phyloP scores from a whole-genome alignment of 2,329 filamentous ascomycete species.

The Geoglossum cookeanum region DNA sequence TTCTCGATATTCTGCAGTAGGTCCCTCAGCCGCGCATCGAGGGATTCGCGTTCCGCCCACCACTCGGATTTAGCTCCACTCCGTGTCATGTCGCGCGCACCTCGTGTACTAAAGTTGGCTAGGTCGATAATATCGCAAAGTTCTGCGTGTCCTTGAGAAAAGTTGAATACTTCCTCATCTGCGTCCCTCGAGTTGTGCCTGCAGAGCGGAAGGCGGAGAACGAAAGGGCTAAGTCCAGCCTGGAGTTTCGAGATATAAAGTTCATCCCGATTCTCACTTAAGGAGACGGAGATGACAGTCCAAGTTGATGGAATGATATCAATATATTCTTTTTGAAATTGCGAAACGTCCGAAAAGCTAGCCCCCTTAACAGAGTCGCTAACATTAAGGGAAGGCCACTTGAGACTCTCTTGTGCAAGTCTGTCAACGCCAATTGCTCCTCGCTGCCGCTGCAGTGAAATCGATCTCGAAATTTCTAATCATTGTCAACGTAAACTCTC shows the following conservation, averaged over 20 bases:
- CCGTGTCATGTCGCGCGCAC: conserved; percentile 46
- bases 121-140: conserved; percentile 63
- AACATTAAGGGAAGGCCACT: conserved; percentile 18
- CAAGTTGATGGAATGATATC: conserved; percentile 69
- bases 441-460: conserved; percentile 16
- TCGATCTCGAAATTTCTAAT: conserved; percentile 1
- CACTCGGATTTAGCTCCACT: conserved; percentile 64
- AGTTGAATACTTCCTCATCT: conserved; percentile 67
- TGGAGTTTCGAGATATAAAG: conserved; percentile 78
- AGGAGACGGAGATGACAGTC: conserved; percentile 68
- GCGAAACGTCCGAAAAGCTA: conserved; percentile 27
- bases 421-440: conserved; percentile 26
- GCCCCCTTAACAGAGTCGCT: conserved; percentile 15
- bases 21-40: conserved; percentile 60
- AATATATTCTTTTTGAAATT: conserved; percentile 63
- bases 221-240: conserved; percentile 56
- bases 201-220: conserved; percentile 69
- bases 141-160: conserved; percentile 59
- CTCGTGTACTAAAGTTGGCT: conserved; percentile 71
- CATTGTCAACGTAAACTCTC: not conserved
- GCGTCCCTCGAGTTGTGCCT: conserved; percentile 64
- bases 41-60: conserved; percentile 70
- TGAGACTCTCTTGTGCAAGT: conserved; percentile 18
- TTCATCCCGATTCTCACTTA: conserved; percentile 68
- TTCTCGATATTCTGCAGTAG: conserved; percentile 74